phyloP scores from a whole-genome alignment of 2,329 filamentous ascomycete species.

The Scedosporium minutisporum region DNA sequence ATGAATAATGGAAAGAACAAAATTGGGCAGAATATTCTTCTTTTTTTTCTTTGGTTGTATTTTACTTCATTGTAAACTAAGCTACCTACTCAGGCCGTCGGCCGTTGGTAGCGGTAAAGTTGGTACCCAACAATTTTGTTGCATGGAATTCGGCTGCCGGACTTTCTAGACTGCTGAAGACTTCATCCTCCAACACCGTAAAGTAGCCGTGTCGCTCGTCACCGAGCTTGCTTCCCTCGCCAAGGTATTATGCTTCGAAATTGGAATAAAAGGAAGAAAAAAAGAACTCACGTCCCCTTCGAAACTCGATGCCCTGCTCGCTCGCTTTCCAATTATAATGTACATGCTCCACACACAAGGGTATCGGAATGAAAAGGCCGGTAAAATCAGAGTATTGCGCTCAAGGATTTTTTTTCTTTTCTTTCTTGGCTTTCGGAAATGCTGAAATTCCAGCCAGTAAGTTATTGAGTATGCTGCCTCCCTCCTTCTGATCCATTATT shows the following conservation, averaged over 20 bases:
- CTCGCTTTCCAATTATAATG: conserved; percentile 1
- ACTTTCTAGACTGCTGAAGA: background rate
- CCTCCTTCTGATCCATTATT: background rate
- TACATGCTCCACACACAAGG: background rate
- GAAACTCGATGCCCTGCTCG: background rate
- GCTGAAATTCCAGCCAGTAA: background rate
- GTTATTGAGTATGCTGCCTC: background rate
- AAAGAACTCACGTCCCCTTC: background rate
- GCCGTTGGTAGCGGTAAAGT: background rate
- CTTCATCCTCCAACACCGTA: background rate
- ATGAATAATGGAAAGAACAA: background rate
- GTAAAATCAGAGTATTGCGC: background rate
- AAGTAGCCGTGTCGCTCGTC: background rate
- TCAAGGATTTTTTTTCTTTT: background rate
- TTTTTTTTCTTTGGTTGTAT: background rate
- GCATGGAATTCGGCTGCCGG: background rate
- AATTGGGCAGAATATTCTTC: background rate
- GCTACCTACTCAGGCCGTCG: background rate
- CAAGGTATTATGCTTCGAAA: background rate
- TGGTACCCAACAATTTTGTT: conserved; percentile 2
- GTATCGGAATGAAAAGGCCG: background rate
- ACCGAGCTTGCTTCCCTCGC: background rate
- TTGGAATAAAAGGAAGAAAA: background rate
- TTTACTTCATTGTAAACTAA: conserved; percentile 2
- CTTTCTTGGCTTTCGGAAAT: background rate